Evolutionary conservation across 345 rosid species (phyloP), one percentile per base, ranked within the genome.

Genomic region (rapeseed (Brassica napus)): DNA sequence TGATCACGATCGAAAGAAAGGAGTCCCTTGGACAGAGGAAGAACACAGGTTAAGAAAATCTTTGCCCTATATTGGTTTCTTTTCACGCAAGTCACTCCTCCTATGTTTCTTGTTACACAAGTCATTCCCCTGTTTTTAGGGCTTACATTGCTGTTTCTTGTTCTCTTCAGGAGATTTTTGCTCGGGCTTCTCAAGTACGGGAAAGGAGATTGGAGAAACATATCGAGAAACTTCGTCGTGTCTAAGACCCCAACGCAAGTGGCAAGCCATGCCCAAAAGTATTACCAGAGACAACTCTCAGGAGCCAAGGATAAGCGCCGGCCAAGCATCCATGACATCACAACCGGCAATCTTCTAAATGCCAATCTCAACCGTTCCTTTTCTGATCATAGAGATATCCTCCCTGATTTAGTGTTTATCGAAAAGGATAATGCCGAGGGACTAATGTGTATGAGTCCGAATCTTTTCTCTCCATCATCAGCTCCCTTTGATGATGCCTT

Each of bases 141-240:
- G 57, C 8, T 80, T 34, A 55, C 34, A 63, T 39, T 65, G 16
- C 58, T 75, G 68, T 16, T 61, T 73, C 70, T 74, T 61, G 28
- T 10, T 73, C n/a, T 58, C 6, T 71, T 10, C 71, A 94, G 97
- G 93, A 77, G 88, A 69, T 95, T 95, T 82, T 75, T 95, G 69
- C 72, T 86, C 84, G 99, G 99, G 62, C 92, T 95, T 42, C 63
- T 91, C 6, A 89, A 88, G 83, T 91, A 91, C 69, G 98, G 99
- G 3, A 95, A 91, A 87, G 99, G 99, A 61, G 99, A 95, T 30
- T 95, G 99, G 99, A 91, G 99, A 87, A 95, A 86, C 81, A 95
- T 95, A 26, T 93, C 99, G 0, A 77, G 98, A 68, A 90, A 95
- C 73, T 91, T 84, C 30, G 99, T 95, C 6, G 83, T 87, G 65